These are phyloP conservation scores for Fusarium lateritium DNA, from an alignment of 2,329 filamentous ascomycete species.

Conservation along the genomic window DNA sequence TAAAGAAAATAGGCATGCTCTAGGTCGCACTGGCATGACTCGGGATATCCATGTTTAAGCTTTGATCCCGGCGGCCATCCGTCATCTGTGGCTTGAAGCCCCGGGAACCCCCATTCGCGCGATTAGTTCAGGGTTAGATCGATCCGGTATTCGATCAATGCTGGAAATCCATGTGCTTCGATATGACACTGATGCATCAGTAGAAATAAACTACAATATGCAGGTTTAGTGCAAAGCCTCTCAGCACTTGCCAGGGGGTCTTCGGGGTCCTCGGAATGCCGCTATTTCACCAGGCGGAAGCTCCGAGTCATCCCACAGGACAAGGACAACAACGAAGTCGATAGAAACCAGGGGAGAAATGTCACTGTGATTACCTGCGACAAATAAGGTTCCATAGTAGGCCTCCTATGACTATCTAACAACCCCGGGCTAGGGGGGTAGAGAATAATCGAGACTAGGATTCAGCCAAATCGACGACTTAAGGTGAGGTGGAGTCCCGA, in stretches of 20 bases:
- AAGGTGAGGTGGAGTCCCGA: no score
- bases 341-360: not conserved
- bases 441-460: no score
- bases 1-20: not conserved
- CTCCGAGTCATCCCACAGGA: no score
- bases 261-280: not conserved
- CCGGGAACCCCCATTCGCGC: not conserved
- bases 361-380: not conserved
- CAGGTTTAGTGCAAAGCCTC: not conserved
- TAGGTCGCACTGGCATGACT: constrained; percentile 8
- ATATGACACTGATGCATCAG: no score
- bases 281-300: not conserved
- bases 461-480: no score
- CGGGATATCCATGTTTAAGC: not conserved
- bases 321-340: no score
- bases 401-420: not conserved
- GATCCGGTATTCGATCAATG: not conserved
- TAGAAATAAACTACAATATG: not conserved
- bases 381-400: not conserved
- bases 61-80: not conserved
- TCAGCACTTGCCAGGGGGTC: constrained; percentile 2
- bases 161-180: not conserved
- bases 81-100: not conserved
- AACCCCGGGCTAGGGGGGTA: not conserved
- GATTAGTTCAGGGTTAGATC: not conserved